phyloP scores from a whole-genome alignment of 2,329 filamentous ascomycete genomes.

The Aspergillus sp. region DNA sequence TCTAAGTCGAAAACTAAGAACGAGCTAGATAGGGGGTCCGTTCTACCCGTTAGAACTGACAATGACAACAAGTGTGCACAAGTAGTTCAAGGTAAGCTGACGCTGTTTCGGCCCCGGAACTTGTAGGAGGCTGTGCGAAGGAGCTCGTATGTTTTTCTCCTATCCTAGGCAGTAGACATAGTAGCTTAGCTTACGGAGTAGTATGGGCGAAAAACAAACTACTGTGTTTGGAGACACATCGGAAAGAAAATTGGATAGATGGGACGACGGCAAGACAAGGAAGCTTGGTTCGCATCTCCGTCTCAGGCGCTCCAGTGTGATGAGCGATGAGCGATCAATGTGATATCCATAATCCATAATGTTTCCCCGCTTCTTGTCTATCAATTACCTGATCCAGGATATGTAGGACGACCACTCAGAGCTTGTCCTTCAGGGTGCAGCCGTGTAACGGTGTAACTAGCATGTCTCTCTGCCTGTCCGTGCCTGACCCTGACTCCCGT shows the following conservation, averaged over 20 bases:
- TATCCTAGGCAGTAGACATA: background rate
- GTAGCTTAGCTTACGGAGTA: no score
- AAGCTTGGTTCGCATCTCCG: no score
- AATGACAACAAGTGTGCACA: background rate
- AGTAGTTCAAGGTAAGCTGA: background rate
- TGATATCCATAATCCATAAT: background rate
- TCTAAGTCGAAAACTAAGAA: background rate
- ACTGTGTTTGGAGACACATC: background rate
- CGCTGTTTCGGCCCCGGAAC: background rate
- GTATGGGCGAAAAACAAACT: no score
- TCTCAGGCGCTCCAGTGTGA: background rate
- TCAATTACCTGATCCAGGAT: background rate
- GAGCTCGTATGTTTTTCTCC: background rate
- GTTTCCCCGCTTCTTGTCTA: background rate
- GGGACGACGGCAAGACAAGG: background rate
- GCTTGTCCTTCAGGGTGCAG: background rate
- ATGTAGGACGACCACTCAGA: background rate
- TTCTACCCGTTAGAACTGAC: background rate
- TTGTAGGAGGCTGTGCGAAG: background rate
- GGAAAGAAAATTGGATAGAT: background rate
- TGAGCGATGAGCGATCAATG: no score
- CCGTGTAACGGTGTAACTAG: no score
- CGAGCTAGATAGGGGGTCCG: background rate
- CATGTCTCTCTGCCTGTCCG: background rate
- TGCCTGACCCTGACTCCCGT: background rate